These are phyloP conservation scores for Sugiyamaella americana DNA, from an alignment of 805 yeast species.

Conservation along the genomic window DNA sequence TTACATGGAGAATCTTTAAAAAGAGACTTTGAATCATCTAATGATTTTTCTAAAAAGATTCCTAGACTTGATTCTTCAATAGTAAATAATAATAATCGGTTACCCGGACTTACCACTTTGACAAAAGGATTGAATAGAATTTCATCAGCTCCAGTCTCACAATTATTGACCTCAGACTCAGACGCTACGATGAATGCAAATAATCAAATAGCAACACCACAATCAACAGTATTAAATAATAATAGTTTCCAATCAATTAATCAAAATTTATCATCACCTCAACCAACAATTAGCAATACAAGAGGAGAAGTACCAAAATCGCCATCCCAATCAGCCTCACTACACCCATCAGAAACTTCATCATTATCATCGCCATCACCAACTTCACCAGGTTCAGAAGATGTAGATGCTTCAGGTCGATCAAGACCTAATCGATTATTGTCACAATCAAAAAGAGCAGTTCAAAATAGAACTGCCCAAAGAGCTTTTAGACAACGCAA, in stretches of 20 bases:
- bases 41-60: background rate
- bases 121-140: background rate
- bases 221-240: no score
- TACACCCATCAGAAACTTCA: no score
- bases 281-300: no score
- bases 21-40: background rate
- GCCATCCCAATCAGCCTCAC: no score
- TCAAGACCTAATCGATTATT: slow-evolving; percentile 38
- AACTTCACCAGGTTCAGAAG: slow-evolving; percentile 1
- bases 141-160: background rate
- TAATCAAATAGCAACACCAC: no score
- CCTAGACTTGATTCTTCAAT: background rate
- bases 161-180: background rate
- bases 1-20: background rate
- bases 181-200: no score
- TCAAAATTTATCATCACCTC: no score
- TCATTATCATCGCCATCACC: background rate
- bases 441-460: slow-evolving; percentile 74
- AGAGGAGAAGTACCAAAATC: no score
- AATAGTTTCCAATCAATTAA: no score
- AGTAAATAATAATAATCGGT: background rate
- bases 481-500: slow-evolving; percentile 83
- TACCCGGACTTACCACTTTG: background rate
- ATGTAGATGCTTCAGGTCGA: background rate
- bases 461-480: slow-evolving; percentile 88